Conservation (phyloP, 805 yeast genomes). For the Wickerhamiella vanderwaltii region DNA sequence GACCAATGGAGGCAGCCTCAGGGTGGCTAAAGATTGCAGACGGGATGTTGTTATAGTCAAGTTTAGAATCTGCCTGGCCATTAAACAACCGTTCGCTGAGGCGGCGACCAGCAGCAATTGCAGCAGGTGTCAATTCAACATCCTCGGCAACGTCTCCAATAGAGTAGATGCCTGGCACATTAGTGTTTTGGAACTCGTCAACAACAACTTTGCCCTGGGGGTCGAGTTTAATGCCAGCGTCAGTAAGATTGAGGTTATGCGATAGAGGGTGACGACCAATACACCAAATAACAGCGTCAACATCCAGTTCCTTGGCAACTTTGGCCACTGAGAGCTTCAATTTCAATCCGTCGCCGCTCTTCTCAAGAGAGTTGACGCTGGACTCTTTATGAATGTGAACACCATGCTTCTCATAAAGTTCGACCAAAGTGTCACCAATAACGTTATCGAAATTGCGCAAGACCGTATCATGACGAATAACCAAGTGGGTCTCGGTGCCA, state of each 20-base stretch:
- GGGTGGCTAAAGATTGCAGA: slow-evolving; percentile 98
- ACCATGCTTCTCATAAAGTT: slow-evolving; percentile 69
- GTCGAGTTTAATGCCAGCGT: slow-evolving; percentile 57
- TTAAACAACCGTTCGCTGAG: slow-evolving; percentile 88
- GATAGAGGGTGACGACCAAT: slow-evolving; percentile 75
- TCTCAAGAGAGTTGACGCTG: slow-evolving; percentile 35
- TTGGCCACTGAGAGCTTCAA: slow-evolving; percentile 19
- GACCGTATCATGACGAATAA: slow-evolving; percentile 85
- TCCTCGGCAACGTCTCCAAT: slow-evolving; percentile 92
- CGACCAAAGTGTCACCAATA: slow-evolving; percentile 69
- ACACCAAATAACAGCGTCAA: slow-evolving; percentile 85
- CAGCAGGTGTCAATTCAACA: slow-evolving; percentile 93
- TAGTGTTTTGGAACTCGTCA: slow-evolving; percentile 81
- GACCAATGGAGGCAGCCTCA: slow-evolving; percentile 89
- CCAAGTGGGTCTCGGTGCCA: slow-evolving; percentile 73
- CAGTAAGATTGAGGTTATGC: slow-evolving; percentile 57
- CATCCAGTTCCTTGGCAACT: slow-evolving; percentile 40
- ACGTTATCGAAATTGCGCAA: slow-evolving; percentile 76
- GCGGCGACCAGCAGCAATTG: slow-evolving; percentile 96
- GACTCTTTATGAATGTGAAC: slow-evolving; percentile 64
- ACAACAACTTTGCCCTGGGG: slow-evolving; percentile 52
- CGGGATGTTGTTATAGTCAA: slow-evolving; percentile 78
- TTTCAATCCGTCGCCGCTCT: slow-evolving; percentile 21
- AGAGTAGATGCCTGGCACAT: slow-evolving; percentile 59
- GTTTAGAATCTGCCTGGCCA: slow-evolving; percentile 60